Evolutionary conservation across 192 early-diverging fungal species (phyloP), one percentile per base, ranked within the genome.

Genomic region (Phlyctochytrium bullatum): DNA sequence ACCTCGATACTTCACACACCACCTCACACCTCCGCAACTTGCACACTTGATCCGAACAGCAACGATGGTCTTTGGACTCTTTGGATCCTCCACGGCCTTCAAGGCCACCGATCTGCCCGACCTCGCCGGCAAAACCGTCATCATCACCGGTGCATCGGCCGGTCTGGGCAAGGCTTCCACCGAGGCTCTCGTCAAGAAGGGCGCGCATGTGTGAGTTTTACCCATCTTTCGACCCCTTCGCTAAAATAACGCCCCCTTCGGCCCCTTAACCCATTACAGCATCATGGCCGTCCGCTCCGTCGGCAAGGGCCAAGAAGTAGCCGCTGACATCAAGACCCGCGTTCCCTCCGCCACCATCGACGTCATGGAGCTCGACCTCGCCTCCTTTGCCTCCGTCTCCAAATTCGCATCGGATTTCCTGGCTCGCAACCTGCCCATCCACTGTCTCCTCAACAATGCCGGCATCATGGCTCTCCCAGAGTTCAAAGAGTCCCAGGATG

Each of bases 391-490:
- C n/a, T 23, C 12, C n/a, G 75, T 77, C 28, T 30, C 62, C 28
- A 50, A 67, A 25, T 56, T 68, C 36, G 62, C 63, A 0, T 36
- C 23, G 31, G 58, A 59, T 33, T 69, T 50, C 67, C 30, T 17
- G 6, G 28, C n/a, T 1, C 27, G 25, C 0, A 34, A 54, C 1
- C 14, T 52, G 59, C 61, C 61, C 17, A 31, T 73, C 28, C 72
- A 73, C 54, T 52, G 67, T 52, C 53, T 73, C 3, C 32, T 71
- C 34, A 71, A 71, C 62, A 71, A 71, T 34, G 69, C 69, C 32
- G 69, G 69, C 14, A 77, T 89, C 27, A 89, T 89, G 88, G 74
- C 76, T 31, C 68, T 73, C 2, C 81, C 85, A 2, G 25, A 63
- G 20, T 75, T 71, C 31, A 23, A 57, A 29, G 30, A 72, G 1